Evolutionary conservation across 2,329 filamentous ascomycete species (phyloP).

Genomic region (Hypoxylon sp.): DNA sequence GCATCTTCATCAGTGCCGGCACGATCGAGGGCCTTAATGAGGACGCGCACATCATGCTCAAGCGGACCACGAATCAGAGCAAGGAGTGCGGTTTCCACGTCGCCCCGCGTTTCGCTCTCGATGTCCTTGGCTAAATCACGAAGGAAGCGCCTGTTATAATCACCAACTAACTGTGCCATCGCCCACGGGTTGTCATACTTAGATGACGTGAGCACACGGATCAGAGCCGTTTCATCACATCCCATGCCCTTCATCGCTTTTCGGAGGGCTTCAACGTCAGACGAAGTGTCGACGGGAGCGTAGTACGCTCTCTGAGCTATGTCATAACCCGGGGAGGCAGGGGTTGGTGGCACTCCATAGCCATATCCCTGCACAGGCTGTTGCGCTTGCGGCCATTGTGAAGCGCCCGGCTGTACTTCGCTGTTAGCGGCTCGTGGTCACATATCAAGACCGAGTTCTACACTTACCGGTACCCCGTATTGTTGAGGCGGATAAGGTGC

Average conservation of each 20-base stretch:
- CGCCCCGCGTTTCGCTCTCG: conserved; percentile 54
- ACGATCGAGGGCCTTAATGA: conserved; percentile 53
- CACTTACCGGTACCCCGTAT: conserved; percentile 30
- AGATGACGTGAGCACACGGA: conserved; percentile 50
- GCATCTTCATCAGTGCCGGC: conserved; percentile 55
- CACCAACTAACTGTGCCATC: conserved; percentile 53
- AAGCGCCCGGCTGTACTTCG: conserved; percentile 6
- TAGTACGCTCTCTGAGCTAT: conserved; percentile 29
- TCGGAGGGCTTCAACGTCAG: conserved; percentile 53
- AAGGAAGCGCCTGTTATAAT: conserved; percentile 56
- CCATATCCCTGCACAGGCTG: conserved; percentile 21
- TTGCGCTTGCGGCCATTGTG: conserved; percentile 28
- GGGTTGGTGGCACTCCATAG: conserved; percentile 36
- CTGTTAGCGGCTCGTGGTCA: neutral
- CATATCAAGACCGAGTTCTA: neutral
- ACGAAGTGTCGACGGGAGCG: conserved; percentile 51
- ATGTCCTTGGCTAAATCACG: conserved; percentile 55
- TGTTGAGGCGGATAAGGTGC: conserved; percentile 28
- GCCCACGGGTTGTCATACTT: conserved; percentile 56
- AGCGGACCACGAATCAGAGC: conserved; percentile 54
- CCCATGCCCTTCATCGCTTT: conserved; percentile 58
- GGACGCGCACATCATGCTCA: conserved; percentile 52
- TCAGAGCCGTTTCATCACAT: conserved; percentile 54
- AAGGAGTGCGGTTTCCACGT: conserved; percentile 52
- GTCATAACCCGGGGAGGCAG: conserved; percentile 37